These are phyloP conservation scores for Antrodiella citrinella DNA, from an alignment of 768 basidiomycete genomes.

Conservation along the genomic window DNA sequence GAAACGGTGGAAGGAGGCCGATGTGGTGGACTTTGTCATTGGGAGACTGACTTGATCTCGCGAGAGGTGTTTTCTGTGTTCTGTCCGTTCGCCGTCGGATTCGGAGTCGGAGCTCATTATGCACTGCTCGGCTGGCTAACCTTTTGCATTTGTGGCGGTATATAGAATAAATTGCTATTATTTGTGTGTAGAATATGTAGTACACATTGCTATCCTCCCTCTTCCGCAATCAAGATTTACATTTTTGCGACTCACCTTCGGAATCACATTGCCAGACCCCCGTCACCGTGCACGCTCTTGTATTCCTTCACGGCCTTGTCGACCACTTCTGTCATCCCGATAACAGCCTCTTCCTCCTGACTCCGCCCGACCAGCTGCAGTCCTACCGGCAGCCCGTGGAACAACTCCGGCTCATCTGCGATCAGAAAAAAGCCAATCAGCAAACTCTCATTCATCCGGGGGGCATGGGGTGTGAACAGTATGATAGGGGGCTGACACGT, in stretches of 20 bases:
- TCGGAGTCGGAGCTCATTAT: too few species aligned
- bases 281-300: too few species aligned
- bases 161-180: too few species aligned
- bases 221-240: background rate
- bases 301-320: slow-evolving; percentile 29
- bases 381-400: slow-evolving; percentile 36
- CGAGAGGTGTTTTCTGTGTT: background rate
- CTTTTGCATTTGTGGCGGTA: too few species aligned
- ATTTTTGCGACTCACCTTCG: background rate
- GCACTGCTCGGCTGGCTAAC: too few species aligned
- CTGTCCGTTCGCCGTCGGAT: background rate
- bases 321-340: slow-evolving; percentile 39
- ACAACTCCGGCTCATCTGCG: slow-evolving; percentile 37
- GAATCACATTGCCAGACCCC: too few species aligned
- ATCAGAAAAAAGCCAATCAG: background rate
- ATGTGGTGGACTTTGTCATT: slow-evolving; percentile 27
- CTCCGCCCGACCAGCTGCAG: slow-evolving; percentile 41
- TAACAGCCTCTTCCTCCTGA: slow-evolving; percentile 45
- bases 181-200: too few species aligned
- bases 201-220: background rate
- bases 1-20: slow-evolving; percentile 38
- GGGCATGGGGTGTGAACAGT: background rate
- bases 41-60: background rate
- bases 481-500: slow-evolving; percentile 13
- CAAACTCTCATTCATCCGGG: background rate